These are phyloP conservation scores for Iodosphaeria phyllophila DNA, from an alignment of 2,329 filamentous ascomycete species.

Conservation along the genomic window DNA sequence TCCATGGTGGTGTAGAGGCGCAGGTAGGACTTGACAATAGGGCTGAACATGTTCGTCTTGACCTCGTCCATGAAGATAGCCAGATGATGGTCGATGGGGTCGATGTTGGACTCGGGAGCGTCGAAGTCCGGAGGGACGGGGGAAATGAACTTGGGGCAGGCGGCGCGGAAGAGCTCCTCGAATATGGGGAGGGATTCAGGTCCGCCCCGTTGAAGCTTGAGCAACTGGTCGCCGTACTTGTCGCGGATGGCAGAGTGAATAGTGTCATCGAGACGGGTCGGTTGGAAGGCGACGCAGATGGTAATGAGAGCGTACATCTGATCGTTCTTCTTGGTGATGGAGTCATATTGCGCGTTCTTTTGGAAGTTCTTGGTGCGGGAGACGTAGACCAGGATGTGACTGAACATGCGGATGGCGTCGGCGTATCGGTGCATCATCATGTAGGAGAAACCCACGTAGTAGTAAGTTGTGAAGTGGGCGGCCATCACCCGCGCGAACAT, in stretches of 20 bases:
- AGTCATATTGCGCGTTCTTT: slow-evolving; percentile 96
- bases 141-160: slow-evolving; percentile 99
- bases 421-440: slow-evolving; percentile 99
- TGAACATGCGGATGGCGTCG: slow-evolving; percentile 99
- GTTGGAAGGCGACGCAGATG: slow-evolving; percentile 97
- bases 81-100: slow-evolving; percentile 94
- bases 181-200: slow-evolving; percentile 91
- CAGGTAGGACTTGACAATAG: slow-evolving; percentile 94
- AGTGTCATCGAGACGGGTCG: slow-evolving; percentile 91
- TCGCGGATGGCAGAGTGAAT: slow-evolving; percentile 95
- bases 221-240: slow-evolving; percentile 98
- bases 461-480: slow-evolving; percentile 98
- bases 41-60: slow-evolving; percentile 97
- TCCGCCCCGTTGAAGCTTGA: slow-evolving; percentile 88
- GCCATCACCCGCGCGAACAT: slow-evolving; percentile 99
- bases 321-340: slow-evolving; percentile 99
- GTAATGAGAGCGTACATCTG: slow-evolving; percentile 99
- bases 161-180: slow-evolving; percentile 90
- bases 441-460: slow-evolving; percentile 99
- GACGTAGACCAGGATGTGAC: slow-evolving; percentile 97
- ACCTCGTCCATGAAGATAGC: slow-evolving; percentile 99
- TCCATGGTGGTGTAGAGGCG: slow-evolving; percentile 99
- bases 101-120: slow-evolving; percentile 85
- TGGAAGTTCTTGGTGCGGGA: slow-evolving; percentile 99
- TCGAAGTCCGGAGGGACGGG: slow-evolving; percentile 96